These are phyloP conservation scores for Xylariaceae sp. DNA, from an alignment of 2,329 filamentous ascomycete species.

Conservation along the genomic window DNA sequence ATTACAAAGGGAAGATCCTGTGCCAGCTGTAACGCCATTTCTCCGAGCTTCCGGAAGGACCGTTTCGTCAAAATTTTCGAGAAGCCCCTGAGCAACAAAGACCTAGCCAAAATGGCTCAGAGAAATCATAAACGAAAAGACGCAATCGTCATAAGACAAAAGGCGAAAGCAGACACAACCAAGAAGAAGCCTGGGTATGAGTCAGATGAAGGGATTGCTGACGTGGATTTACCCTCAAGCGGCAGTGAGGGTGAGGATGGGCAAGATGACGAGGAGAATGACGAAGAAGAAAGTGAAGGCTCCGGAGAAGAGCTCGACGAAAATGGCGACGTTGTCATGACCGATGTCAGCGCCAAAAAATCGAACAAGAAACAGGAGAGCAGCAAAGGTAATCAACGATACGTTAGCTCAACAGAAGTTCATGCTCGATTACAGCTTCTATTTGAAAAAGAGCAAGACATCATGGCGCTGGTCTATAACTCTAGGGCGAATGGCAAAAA, in stretches of 20 bases:
- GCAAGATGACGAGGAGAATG: constrained; percentile 37
- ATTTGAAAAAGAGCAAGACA: constrained; percentile 85
- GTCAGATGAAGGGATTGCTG: constrained; percentile 73
- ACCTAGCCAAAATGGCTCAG: constrained; percentile 78
- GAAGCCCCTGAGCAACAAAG: constrained; percentile 75
- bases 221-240: constrained; percentile 61
- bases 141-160: constrained; percentile 64
- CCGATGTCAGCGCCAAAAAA: constrained; percentile 50
- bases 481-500: constrained; percentile 69
- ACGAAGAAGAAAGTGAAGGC: constrained; percentile 46
- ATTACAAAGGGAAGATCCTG: constrained; percentile 76
- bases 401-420: constrained; percentile 83
- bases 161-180: constrained; percentile 35
- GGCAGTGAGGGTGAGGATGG: constrained; percentile 50
- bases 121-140: constrained; percentile 70
- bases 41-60: constrained; percentile 86
- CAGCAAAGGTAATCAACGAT: constrained; percentile 64
- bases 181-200: constrained; percentile 49
- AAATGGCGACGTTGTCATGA: constrained; percentile 64
- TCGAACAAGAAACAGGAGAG: constrained; percentile 45
- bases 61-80: constrained; percentile 93
- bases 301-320: constrained; percentile 57
- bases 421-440: constrained; percentile 77
- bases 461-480: constrained; percentile 84
- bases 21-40: constrained; percentile 69